phyloP scores from a whole-genome alignment of 768 basidiomycete species.

The Suillus ampliporus region DNA sequence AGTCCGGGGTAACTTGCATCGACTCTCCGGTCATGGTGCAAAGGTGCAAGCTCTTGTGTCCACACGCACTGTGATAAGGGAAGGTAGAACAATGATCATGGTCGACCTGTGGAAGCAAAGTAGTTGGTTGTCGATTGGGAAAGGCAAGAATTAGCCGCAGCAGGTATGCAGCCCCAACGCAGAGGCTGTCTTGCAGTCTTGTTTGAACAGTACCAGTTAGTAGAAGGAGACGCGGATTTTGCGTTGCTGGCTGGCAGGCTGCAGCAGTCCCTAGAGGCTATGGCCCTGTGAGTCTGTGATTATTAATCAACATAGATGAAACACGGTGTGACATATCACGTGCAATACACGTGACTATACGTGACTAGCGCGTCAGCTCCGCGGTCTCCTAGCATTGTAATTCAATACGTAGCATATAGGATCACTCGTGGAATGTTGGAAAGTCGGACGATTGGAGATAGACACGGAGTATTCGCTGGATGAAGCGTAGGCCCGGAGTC shows the following conservation, averaged over 20 bases:
- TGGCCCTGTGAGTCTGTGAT: too few species aligned
- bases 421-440: background rate
- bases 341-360: background rate
- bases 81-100: conserved; percentile 7
- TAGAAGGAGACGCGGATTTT: too few species aligned
- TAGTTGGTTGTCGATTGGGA: background rate
- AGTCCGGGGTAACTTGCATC: background rate
- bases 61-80: background rate
- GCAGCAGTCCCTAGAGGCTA: too few species aligned
- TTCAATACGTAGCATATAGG: too few species aligned
- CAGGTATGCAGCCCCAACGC: background rate
- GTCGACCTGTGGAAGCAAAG: background rate
- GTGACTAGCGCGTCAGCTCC: conserved; percentile 1
- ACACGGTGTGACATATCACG: conserved; percentile 8
- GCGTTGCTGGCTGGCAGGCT: background rate
- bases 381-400: conserved; percentile 1
- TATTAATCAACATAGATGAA: background rate
- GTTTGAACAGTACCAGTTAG: too few species aligned
- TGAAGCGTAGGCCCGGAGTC: background rate
- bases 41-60: background rate
- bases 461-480: background rate
- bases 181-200: background rate
- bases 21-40: conserved; percentile 2
- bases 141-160: background rate
- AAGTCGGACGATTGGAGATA: background rate